Percentiles rank a stretch among this genome's conserved stretches.
phyloP scores from a whole-genome alignment of 345 rosid genomes.

The Excoecaria agallocha region DNA sequence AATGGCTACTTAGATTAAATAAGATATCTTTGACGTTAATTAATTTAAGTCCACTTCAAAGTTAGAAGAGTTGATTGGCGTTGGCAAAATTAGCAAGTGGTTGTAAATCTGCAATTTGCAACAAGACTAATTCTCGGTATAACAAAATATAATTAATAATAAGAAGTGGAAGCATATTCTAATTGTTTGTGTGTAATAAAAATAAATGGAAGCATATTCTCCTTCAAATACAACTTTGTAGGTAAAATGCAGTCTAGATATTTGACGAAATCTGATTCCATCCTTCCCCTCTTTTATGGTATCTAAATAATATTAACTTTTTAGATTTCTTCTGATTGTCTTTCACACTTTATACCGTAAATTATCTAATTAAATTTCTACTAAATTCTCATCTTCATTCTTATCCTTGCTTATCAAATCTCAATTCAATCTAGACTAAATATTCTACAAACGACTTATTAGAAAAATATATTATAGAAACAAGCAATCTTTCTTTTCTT shows the following conservation, averaged over 20 bases:
- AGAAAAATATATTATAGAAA: no score
- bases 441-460: no score
- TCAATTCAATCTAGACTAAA: no score
- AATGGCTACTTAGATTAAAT: no score
- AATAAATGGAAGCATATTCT: slow-evolving; percentile 18
- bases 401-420: no score
- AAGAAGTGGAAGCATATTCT: not conserved
- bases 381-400: no score
- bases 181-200: no score
- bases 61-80: no score
- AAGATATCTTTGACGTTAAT: not conserved
- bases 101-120: not conserved
- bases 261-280: slow-evolving; percentile 13
- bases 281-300: not conserved
- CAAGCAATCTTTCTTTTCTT: no score
- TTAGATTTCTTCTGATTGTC: slow-evolving; percentile 9
- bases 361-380: no score
- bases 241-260: slow-evolving; percentile 7
- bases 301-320: slow-evolving; percentile 4
- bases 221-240: slow-evolving; percentile 10
- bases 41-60: no score
- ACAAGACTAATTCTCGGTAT: not conserved
- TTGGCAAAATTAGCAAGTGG: not conserved
- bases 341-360: not conserved
- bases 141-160: no score